Percentiles rank a stretch among this genome's conserved stretches.
These are phyloP conservation scores for Fusarium siculi DNA, from an alignment of 2,329 filamentous ascomycete species.

Conservation along the genomic window DNA sequence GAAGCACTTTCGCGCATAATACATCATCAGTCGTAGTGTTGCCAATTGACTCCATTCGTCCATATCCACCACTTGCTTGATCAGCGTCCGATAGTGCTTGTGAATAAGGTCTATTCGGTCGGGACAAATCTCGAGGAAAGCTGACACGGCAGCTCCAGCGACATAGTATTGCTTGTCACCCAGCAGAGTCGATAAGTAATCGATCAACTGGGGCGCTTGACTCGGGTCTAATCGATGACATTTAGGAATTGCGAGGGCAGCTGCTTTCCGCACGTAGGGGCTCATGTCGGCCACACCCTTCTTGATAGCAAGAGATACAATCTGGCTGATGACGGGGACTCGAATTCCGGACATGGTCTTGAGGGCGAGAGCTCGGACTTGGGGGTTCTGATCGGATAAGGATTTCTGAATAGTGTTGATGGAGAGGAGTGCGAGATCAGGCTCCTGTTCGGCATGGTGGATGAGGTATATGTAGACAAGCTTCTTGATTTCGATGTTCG, in stretches of 20 bases:
- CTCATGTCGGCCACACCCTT: slow-evolving; percentile 95
- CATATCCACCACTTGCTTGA: slow-evolving; percentile 96
- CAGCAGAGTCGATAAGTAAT: slow-evolving; percentile 80
- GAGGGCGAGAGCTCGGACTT: slow-evolving; percentile 89
- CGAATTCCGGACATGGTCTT: slow-evolving; percentile 97
- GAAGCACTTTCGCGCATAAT: slow-evolving; percentile 89
- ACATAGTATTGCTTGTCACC: slow-evolving; percentile 97
- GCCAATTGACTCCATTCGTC: slow-evolving; percentile 97
- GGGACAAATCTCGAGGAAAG: slow-evolving; percentile 90
- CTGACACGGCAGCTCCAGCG: slow-evolving; percentile 89
- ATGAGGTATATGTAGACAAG: slow-evolving; percentile 98
- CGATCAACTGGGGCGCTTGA: slow-evolving; percentile 84
- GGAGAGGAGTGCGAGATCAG: slow-evolving; percentile 91
- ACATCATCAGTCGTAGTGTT: slow-evolving; percentile 81
- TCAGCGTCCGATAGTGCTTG: slow-evolving; percentile 84
- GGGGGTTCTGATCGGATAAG: slow-evolving; percentile 89
- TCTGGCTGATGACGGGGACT: slow-evolving; percentile 98
- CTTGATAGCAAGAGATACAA: slow-evolving; percentile 95
- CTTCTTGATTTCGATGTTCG: slow-evolving; percentile 95
- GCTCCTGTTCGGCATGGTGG: slow-evolving; percentile 94
- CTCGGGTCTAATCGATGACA: slow-evolving; percentile 91
- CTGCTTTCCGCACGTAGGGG: slow-evolving; percentile 90
- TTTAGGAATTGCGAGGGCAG: slow-evolving; percentile 93
- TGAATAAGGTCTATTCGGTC: slow-evolving; percentile 90
- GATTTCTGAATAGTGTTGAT: slow-evolving; percentile 99